A percentile compares a stretch with the other conserved stretches of the same genome.
Evolutionary conservation across 140 eudicot species (phyloP).

Genomic region (Flaveria floridana): DNA sequence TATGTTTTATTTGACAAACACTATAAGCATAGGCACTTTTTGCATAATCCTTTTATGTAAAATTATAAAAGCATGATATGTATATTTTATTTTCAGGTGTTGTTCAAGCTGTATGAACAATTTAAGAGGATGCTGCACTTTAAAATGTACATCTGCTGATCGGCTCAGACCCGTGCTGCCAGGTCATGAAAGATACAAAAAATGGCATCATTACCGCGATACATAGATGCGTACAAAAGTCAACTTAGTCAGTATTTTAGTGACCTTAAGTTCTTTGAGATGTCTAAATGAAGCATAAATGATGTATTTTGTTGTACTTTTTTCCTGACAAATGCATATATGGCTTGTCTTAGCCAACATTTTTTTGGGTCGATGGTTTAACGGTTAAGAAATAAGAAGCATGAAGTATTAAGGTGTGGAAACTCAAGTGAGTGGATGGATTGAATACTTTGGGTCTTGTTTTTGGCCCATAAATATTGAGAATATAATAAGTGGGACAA

Average conservation of each 20-base stretch:
- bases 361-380: not conserved
- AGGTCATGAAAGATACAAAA: constrained; percentile 69
- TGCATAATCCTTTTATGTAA: not conserved
- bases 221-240: constrained; percentile 16
- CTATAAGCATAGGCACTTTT: not conserved
- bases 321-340: constrained; percentile 1
- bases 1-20: constrained; percentile 6
- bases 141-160: constrained; percentile 63
- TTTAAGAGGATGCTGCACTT: constrained; percentile 83
- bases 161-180: constrained; percentile 74
- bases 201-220: constrained; percentile 90
- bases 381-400: not conserved
- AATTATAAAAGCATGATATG: not conserved
- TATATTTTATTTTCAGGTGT: constrained; percentile 52
- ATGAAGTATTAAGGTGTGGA: not conserved
- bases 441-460: too few relatives aligned
- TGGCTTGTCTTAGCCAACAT: not conserved
- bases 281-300: constrained; percentile 23
- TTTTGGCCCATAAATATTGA: too few relatives aligned
- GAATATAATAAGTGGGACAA: too few relatives aligned
- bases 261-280: constrained; percentile 13
- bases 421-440: too few relatives aligned
- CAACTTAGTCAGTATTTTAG: constrained; percentile 15
- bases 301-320: constrained; percentile 1
- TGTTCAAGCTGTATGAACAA: constrained; percentile 59